Percentiles rank a stretch among this genome's conserved stretches.
Conservation (phyloP, 768 basidiomycete genomes). For the Tylopilus intermedius region DNA sequence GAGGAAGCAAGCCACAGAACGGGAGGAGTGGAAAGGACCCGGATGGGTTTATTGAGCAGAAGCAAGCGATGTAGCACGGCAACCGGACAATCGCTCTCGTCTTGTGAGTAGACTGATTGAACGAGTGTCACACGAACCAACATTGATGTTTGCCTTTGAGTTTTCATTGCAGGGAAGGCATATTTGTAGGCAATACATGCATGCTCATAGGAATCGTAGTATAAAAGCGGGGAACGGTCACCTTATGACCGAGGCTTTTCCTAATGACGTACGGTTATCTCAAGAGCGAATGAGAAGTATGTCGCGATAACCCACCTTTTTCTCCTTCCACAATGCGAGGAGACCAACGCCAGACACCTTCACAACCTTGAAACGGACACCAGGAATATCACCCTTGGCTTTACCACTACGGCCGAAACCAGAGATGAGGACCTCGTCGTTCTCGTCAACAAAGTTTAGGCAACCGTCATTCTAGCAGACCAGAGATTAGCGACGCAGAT, state of each 20-base stretch:
- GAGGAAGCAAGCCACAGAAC: too few relatives aligned
- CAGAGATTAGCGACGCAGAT: constrained; percentile 5
- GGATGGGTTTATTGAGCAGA: too few relatives aligned
- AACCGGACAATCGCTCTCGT: too few relatives aligned
- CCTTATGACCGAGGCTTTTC: constrained; percentile 69
- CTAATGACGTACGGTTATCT: constrained; percentile 30
- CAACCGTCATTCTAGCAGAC: constrained; percentile 82
- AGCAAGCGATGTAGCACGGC: too few relatives aligned
- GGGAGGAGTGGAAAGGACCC: too few relatives aligned
- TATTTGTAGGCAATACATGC: constrained; percentile 24
- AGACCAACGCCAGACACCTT: constrained; percentile 99
- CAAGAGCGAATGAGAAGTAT: not conserved
- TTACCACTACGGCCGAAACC: constrained; percentile 99
- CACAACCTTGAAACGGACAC: constrained; percentile 99
- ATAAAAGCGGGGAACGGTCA: constrained; percentile 5
- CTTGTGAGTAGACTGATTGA: not conserved
- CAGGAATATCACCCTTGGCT: constrained; percentile 99
- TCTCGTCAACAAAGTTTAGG: constrained; percentile 98
- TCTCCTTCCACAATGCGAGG: constrained; percentile 97
- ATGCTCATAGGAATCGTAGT: constrained; percentile 20
- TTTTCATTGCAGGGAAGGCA: constrained; percentile 20
- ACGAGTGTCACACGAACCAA: not conserved
- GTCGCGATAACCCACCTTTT: constrained; percentile 64
- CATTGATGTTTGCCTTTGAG: not conserved
- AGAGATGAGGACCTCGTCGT: constrained; percentile 98